These are phyloP conservation scores for Ophiocordyceps australis DNA, from an alignment of 2,329 filamentous ascomycete genomes.

Conservation along the genomic window DNA sequence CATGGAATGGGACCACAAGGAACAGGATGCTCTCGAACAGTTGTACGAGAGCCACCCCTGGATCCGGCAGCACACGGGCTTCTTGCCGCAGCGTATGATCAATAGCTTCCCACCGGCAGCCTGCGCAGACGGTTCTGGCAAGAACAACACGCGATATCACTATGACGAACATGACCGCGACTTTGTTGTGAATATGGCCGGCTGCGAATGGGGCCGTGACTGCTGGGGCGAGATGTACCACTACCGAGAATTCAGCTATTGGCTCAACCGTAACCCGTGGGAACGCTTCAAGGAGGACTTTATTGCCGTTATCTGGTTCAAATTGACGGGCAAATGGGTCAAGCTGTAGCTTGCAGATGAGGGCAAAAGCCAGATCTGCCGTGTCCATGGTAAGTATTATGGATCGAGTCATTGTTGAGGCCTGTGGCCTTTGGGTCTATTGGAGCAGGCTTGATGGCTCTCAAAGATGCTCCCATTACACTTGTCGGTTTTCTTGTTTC, in stretches of 20 bases:
- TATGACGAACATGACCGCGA: constrained; percentile 75
- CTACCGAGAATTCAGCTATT: constrained; percentile 81
- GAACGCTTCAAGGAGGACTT: constrained; percentile 55
- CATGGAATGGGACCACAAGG: constrained; percentile 98
- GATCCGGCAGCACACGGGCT: constrained; percentile 75
- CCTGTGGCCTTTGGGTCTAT: no score
- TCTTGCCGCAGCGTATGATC: constrained; percentile 78
- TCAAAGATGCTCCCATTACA: no score
- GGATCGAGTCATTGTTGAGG: no score
- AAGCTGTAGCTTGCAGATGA: no score
- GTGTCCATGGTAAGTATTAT: no score
- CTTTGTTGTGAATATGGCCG: constrained; percentile 96
- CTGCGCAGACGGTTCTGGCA: constrained; percentile 49
- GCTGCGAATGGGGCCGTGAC: constrained; percentile 90
- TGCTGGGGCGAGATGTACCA: constrained; percentile 98
- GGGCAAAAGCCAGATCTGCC: no score
- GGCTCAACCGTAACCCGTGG: constrained; percentile 70
- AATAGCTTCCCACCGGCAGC: constrained; percentile 89
- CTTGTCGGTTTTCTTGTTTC: no score
- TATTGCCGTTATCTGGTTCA: constrained; percentile 41
- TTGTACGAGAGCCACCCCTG: constrained; percentile 84
- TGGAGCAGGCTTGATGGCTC: no score
- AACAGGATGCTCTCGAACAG: constrained; percentile 88
- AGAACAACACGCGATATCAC: constrained; percentile 61
- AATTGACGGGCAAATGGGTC: constrained; percentile 42